These are phyloP conservation scores for Leucosporidium scottii DNA, from an alignment of 768 basidiomycete species.

Conservation along the genomic window DNA sequence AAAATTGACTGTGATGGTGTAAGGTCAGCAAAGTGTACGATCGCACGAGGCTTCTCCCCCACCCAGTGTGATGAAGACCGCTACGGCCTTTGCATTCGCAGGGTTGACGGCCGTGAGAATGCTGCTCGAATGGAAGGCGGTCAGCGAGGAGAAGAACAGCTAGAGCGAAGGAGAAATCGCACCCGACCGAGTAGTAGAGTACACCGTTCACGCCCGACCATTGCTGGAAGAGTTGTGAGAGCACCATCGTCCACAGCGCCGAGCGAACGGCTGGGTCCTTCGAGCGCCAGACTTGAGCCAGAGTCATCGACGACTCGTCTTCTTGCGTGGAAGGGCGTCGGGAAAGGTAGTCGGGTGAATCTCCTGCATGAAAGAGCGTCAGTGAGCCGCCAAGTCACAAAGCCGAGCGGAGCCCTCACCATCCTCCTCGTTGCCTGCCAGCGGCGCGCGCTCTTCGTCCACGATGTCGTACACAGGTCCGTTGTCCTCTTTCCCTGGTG, in stretches of 20 bases:
- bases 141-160: not conserved
- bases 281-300: slow-evolving; percentile 11
- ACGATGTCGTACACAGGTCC: not conserved
- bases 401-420: not conserved
- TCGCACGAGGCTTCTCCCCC: not conserved
- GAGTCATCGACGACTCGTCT: not conserved
- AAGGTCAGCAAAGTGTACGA: not conserved
- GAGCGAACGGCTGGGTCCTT: slow-evolving; percentile 44
- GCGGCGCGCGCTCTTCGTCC: slow-evolving; percentile 20
- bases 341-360: no score
- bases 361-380: not conserved
- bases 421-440: not conserved
- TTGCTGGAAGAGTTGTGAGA: slow-evolving; percentile 71
- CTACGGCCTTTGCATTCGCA: slow-evolving; percentile 16
- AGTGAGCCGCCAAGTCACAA: no score
- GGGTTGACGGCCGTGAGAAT: slow-evolving; percentile 54
- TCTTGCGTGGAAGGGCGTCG: not conserved
- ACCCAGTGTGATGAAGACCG: slow-evolving; percentile 29
- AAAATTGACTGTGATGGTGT: slow-evolving; percentile 39
- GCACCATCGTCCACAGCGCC: slow-evolving; percentile 60
- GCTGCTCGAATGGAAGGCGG: slow-evolving; percentile 35
- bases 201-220: slow-evolving; percentile 54
- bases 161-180: slow-evolving; percentile 21
- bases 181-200: not conserved
- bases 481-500: not conserved